A percentile compares a stretch with the other conserved stretches of the same genome.
Conservation (phyloP, 2,329 filamentous ascomycete species). For the Septoria linicola region DNA sequence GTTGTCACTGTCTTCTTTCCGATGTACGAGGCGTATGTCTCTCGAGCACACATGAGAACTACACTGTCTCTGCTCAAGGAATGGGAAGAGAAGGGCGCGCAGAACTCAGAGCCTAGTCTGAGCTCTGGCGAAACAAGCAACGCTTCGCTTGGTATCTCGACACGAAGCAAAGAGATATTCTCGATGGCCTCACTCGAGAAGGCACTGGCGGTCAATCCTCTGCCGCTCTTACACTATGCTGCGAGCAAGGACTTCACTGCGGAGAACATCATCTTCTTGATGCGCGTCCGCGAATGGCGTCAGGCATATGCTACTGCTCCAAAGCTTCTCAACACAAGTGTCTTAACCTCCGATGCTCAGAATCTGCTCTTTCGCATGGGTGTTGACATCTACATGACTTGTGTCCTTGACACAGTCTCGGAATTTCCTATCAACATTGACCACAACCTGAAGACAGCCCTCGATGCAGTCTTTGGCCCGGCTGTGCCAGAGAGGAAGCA, state of each 20-base stretch:
- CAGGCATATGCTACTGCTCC: conserved; percentile 22
- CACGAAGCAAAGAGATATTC: conserved; percentile 41
- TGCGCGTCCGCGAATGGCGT: conserved; percentile 52
- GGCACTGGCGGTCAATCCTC: conserved; percentile 59
- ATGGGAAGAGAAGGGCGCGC: conserved; percentile 18
- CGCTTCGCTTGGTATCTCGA: conserved; percentile 12
- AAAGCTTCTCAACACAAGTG: conserved; percentile 8
- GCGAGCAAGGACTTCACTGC: conserved; percentile 67
- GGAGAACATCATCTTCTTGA: conserved; percentile 69
- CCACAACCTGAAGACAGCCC: conserved; percentile 53
- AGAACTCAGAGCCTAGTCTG: conserved; percentile 17
- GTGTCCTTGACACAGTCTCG: conserved; percentile 60
- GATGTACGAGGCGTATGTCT: conserved; percentile 55
- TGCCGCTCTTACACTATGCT: conserved; percentile 63
- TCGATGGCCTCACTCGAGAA: conserved; percentile 64
- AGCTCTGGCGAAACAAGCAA: conserved; percentile 3
- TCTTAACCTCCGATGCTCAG: conserved; percentile 20
- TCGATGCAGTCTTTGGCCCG: conserved; percentile 56
- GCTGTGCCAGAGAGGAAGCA: conserved; percentile 20
- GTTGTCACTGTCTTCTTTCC: conserved; percentile 64
- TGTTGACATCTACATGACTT: conserved; percentile 60
- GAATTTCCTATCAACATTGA: conserved; percentile 68
- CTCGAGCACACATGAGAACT: conserved; percentile 38
- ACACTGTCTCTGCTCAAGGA: conserved; percentile 38
- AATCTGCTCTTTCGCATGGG: conserved; percentile 55